Evolutionary conservation across 192 early-diverging fungal species (phyloP), one percentile per base, ranked within the genome.

Genomic region (Entomortierella beljakovae): DNA sequence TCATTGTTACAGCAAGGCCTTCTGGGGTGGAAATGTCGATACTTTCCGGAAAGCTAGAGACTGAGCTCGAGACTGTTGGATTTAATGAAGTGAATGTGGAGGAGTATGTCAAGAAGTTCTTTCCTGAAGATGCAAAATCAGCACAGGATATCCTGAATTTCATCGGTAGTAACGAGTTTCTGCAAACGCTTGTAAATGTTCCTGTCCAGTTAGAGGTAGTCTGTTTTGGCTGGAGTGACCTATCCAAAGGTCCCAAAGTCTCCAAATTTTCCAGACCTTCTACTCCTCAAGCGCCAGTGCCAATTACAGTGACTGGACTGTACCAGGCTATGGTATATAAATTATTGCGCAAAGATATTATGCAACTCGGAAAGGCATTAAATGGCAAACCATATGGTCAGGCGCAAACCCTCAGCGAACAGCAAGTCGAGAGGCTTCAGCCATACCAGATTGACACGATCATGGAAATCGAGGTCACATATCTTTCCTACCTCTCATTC

Each of bases 151-250:
- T 67, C 31, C 64, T 56, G 43, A 22, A 68, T 28, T 68, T 68
- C 54, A 68, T 58, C 23, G 26, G 26, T 15, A 40, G 37, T 6
- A 68, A 40, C 1, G 40, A 55, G 26, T 18, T 48, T 40, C 33
- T 68, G 22, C 55, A 58, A 35, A 56, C 22, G 1, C 55, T 68
- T 2, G 56, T 69, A 46, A 61, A 70, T 32, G 61, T 61, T 55
- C 68, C 68, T 5, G 58, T 70, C 5, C 68, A 61, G 22, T 58
- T 70, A 6, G 68, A 70, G 31, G 68, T 61, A 38, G 53, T 70
- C 18, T 70, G 58, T 46, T 70, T 50, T 31, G 33, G 68, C 50
- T 70, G 58, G 68, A 58, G 61, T 51, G 29, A 28, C 28, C 46
- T 70, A 53, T 49, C 50, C 0, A 9, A 25, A 11, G 56, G 57